Evolutionary conservation across 768 basidiomycete genomes (phyloP).

Genomic region (Auricularia heimuer): DNA sequence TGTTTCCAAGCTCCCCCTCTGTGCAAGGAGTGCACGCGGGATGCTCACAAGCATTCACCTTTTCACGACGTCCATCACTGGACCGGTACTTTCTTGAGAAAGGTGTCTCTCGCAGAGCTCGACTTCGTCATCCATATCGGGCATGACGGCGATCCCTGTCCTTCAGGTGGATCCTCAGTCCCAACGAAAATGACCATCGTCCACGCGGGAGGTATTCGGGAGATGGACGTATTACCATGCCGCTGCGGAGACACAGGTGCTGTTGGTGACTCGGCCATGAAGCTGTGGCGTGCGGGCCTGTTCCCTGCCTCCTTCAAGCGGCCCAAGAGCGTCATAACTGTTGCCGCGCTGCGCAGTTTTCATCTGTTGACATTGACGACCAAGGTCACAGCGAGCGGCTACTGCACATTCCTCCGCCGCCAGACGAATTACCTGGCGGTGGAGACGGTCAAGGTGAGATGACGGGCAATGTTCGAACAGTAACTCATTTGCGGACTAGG

Average conservation of each 20-base stretch:
- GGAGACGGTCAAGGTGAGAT: background rate
- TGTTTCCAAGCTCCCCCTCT: background rate
- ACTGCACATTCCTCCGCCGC: background rate
- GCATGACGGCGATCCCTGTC: background rate
- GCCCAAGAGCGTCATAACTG: background rate
- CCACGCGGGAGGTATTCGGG: background rate
- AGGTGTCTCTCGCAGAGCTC: background rate
- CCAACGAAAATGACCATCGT: background rate
- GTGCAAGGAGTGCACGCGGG: background rate
- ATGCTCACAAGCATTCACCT: background rate
- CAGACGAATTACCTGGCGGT: background rate
- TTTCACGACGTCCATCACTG: background rate
- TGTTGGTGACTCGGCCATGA: background rate
- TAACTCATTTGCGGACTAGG: background rate
- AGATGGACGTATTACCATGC: background rate
- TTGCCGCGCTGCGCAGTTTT: background rate
- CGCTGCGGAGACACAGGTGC: background rate
- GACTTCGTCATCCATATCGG: background rate
- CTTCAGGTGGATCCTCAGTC: background rate
- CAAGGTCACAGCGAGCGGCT: background rate
- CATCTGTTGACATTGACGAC: background rate
- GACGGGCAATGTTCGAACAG: background rate
- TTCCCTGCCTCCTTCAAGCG: background rate
- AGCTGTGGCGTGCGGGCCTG: background rate
- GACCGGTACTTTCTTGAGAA: background rate